Evolutionary conservation across 805 yeast genomes (phyloP), one percentile per base, ranked within the genome.

Genomic region (Deakozyma indianensis): DNA sequence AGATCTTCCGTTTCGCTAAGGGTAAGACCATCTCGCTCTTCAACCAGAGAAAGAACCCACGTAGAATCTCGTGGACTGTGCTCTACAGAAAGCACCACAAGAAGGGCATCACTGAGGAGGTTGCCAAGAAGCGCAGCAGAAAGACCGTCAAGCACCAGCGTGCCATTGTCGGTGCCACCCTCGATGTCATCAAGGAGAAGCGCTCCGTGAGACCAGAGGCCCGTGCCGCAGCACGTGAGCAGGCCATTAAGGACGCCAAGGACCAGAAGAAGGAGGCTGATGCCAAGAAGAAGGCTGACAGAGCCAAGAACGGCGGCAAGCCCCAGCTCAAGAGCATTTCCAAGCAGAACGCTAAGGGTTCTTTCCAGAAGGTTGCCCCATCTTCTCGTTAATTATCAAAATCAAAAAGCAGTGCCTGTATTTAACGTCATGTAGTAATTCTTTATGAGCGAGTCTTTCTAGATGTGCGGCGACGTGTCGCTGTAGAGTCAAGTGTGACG

Each of bases 1-100:
- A 92, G 81, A 74, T 88, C 67, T 92, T 92, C 95, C 88, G 99
- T 81, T 92, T 92, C 92, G 94, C 83, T 73, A 80, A 84, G 71
- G 83, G 96, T 62, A 92, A 92, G 77, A 79, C 94, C 68, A 90
- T 95, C 65, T 87, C 97, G 69, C 82, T 92, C 67, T 92, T 92
- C 92, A 80, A 81, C 68, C 99, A 92, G 80, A 87, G 96, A 83
- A 92, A 92, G 94, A 92, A 92, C 88, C 99, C 99, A 77, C 88
- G 99, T 82, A 84, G 96, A 81, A 80, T 92, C 70, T 80, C 97
- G 57, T 92, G 99, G 99, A 92, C 99, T 60, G 96, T 90, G 66
- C 80, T 92, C 65, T 92, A 77, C 90, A 90, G 99, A 82, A 85
- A 95, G 77, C 96, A 90, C 77, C 97, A 92, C 94, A 87, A 86